Evolutionary conservation across 768 basidiomycete genomes (phyloP).

Genomic region (Psilocybe sp.): DNA sequence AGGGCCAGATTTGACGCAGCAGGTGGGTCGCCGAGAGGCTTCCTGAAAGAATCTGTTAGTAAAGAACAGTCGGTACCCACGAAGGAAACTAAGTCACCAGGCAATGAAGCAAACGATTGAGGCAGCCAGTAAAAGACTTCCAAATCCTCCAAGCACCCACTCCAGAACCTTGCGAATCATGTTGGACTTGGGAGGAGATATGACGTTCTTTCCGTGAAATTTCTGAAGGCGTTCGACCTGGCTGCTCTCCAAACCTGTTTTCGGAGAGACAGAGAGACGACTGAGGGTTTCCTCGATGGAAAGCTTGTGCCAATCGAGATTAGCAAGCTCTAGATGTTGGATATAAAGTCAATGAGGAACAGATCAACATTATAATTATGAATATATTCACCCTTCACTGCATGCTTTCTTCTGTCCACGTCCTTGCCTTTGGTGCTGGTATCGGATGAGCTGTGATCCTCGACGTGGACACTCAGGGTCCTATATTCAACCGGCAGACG

Average conservation of each 20-base stretch:
- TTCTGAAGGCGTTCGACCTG: conserved; percentile 46
- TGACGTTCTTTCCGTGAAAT: conserved; percentile 46
- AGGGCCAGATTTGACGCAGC: conserved; percentile 55
- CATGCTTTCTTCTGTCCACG: conserved; percentile 14
- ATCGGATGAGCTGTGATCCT: conserved; percentile 11
- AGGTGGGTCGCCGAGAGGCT: conserved; percentile 59
- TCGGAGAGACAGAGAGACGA: conserved; percentile 41
- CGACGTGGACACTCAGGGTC: conserved; percentile 25
- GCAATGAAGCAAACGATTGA: conserved; percentile 55
- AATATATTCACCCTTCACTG: conserved; percentile 19
- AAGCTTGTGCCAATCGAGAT: conserved; percentile 48
- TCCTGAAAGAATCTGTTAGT: conserved; percentile 33
- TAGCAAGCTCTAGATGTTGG: conserved; percentile 29
- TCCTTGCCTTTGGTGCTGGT: conserved; percentile 5
- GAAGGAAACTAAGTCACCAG: conserved; percentile 25
- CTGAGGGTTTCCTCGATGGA: conserved; percentile 36
- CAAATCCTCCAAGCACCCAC: conserved; percentile 55
- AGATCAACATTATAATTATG: not conserved
- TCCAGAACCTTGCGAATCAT: conserved; percentile 40
- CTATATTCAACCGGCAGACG: conserved; percentile 24
- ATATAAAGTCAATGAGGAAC: not conserved
- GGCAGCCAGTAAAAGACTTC: conserved; percentile 39
- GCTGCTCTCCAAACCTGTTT: conserved; percentile 44
- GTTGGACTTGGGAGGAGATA: conserved; percentile 46
- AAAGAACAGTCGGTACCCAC: not conserved